These are phyloP conservation scores for Phialemoniopsis sp. DNA, from an alignment of 2,329 filamentous ascomycete species.

Conservation along the genomic window DNA sequence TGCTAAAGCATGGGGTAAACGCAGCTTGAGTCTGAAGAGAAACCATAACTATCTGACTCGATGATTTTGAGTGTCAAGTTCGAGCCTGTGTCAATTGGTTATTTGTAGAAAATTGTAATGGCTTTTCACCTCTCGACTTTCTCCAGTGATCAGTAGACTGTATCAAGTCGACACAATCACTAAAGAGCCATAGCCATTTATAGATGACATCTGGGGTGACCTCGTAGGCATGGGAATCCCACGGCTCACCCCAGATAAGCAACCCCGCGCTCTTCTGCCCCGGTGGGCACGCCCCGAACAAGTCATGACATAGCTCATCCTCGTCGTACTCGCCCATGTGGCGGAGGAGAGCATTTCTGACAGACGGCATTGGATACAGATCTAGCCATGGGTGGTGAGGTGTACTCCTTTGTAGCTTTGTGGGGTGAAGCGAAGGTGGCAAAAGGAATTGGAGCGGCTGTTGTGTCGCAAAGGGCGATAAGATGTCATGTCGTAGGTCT, in stretches of 20 bases:
- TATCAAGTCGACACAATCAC: constrained; percentile 29
- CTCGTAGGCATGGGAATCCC: constrained; percentile 41
- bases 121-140: background rate
- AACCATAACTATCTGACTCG: too few relatives aligned
- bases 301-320: constrained; percentile 27
- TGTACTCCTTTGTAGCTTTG: constrained; percentile 16
- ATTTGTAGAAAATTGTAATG: background rate
- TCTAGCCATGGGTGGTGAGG: constrained; percentile 27
- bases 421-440: constrained; percentile 17
- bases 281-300: constrained; percentile 12
- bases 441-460: too few relatives aligned
- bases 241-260: constrained; percentile 45
- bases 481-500: too few relatives aligned
- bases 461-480: too few relatives aligned
- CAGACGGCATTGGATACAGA: constrained; percentile 20
- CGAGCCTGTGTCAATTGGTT: too few relatives aligned
- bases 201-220: constrained; percentile 35
- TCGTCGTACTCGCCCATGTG: constrained; percentile 18
- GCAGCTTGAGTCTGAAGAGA: too few relatives aligned
- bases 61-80: too few relatives aligned
- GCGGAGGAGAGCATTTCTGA: constrained; percentile 15
- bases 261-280: constrained; percentile 12
- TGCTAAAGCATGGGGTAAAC: background rate
- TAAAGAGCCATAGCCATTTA: constrained; percentile 37
- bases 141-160: constrained; percentile 30